A percentile compares a stretch with the other conserved stretches of the same genome.
phyloP scores from a whole-genome alignment of 768 basidiomycete species.

The Boletus coccyginus region DNA sequence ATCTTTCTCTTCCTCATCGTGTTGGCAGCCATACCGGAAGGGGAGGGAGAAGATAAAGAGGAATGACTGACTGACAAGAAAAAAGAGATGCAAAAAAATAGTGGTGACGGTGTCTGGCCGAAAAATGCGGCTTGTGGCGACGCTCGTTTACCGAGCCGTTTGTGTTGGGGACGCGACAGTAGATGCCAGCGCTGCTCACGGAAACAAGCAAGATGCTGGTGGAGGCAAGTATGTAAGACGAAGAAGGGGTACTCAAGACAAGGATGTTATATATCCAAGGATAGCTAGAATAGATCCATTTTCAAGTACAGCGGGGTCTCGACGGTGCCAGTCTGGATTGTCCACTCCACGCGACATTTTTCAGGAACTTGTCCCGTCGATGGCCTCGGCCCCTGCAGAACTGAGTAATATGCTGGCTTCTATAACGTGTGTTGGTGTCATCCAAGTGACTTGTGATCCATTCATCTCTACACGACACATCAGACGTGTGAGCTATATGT shows the following conservation, averaged over 20 bases:
- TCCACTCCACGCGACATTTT: constrained; percentile 21
- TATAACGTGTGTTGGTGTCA: constrained; percentile 24
- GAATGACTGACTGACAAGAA: constrained; percentile 7
- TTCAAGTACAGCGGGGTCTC: constrained; percentile 29
- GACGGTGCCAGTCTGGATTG: constrained; percentile 21
- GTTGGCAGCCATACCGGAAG: constrained; percentile 30
- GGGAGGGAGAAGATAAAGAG: neutral
- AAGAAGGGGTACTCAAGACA: constrained; percentile 1
- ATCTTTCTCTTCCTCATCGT: constrained; percentile 82
- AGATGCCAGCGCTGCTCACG: constrained; percentile 15
- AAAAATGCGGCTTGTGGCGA: constrained; percentile 26
- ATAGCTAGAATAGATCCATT: constrained; percentile 3
- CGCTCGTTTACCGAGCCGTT: constrained; percentile 31
- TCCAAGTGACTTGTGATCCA: constrained; percentile 24
- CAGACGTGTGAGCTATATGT: constrained; percentile 14
- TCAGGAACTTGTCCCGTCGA: constrained; percentile 18
- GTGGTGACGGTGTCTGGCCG: constrained; percentile 11
- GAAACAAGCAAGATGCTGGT: neutral
- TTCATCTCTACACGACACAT: constrained; percentile 11
- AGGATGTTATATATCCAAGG: constrained; percentile 20
- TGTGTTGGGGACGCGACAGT: constrained; percentile 19
- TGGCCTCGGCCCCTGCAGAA: constrained; percentile 14
- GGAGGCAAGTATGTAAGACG: constrained; percentile 1
- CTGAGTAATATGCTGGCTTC: constrained; percentile 25
- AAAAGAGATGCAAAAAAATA: constrained; percentile 14